Evolutionary conservation across 169 alveolate genomes (phyloP).

Genomic region (Plasmodium inui): DNA sequence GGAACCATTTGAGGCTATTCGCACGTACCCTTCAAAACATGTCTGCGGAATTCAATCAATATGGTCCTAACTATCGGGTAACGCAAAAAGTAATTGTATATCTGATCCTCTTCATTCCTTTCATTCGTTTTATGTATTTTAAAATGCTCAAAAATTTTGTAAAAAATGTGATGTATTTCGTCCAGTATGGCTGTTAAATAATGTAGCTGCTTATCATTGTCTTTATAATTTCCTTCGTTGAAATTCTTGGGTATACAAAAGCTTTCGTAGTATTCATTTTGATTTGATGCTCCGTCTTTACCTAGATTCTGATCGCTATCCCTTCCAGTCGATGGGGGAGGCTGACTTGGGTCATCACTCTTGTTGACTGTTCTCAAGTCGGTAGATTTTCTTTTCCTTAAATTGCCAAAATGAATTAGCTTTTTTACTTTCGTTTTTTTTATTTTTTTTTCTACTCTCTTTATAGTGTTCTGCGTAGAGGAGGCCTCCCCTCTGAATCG

Average conservation of each 20-base stretch:
- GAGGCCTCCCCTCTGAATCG: background rate
- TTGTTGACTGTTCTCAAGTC: background rate
- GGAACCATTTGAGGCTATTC: background rate
- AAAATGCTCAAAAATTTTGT: slow-evolving; percentile 32
- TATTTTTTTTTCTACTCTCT: slow-evolving; percentile 3
- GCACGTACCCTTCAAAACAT: slow-evolving; percentile 28
- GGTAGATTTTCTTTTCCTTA: background rate
- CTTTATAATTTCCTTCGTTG: slow-evolving; percentile 33
- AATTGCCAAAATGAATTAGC: background rate
- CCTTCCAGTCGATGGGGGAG: background rate
- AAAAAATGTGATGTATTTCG: slow-evolving; percentile 61
- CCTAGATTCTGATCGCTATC: background rate
- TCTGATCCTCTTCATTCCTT: slow-evolving; percentile 20
- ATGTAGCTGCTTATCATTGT: slow-evolving; percentile 56
- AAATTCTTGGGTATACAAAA: slow-evolving; percentile 58
- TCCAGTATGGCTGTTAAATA: slow-evolving; percentile 26
- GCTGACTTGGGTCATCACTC: background rate
- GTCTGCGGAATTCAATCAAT: slow-evolving; percentile 28
- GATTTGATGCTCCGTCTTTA: background rate
- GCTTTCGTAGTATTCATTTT: slow-evolving; percentile 48
- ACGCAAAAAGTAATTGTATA: slow-evolving; percentile 63
- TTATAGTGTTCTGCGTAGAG: background rate
- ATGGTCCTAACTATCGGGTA: slow-evolving; percentile 52
- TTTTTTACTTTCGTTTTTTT: slow-evolving; percentile 17
- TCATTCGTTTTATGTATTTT: slow-evolving; percentile 36